Conservation (phyloP, 768 basidiomycete genomes). For the Termitomyces sp. region DNA sequence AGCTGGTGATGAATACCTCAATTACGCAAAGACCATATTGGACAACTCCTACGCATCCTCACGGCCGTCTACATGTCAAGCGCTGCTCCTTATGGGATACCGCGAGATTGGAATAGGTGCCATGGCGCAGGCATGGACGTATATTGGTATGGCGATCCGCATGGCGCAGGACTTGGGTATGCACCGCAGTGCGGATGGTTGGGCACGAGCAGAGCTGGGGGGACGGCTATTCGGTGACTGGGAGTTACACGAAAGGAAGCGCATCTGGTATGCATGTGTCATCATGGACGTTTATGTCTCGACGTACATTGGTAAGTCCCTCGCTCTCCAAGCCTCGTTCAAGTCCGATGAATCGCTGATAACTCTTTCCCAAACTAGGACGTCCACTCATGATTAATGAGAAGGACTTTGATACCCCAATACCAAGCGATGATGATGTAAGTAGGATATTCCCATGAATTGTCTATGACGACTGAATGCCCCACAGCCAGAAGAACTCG, state of each 20-base stretch:
- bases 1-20: constrained; percentile 71
- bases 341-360: not conserved
- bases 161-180: constrained; percentile 90
- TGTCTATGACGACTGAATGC: not conserved
- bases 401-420: constrained; percentile 68
- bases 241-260: constrained; percentile 66
- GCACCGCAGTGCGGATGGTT: constrained; percentile 78
- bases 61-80: constrained; percentile 71
- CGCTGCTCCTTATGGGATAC: constrained; percentile 77
- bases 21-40: constrained; percentile 62
- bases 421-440: constrained; percentile 62
- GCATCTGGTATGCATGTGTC: constrained; percentile 79
- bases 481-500: constrained; percentile 59
- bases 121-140: constrained; percentile 87
- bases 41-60: constrained; percentile 69
- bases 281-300: constrained; percentile 79
- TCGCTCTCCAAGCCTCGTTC: not conserved
- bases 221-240: constrained; percentile 51
- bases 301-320: constrained; percentile 61
- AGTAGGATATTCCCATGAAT: constrained; percentile 10
- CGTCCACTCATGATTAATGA: constrained; percentile 74
- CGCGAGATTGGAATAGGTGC: constrained; percentile 86
- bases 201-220: constrained; percentile 59
- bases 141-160: constrained; percentile 84
- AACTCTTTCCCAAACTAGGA: constrained; percentile 30